Conservation (phyloP, 768 basidiomycete species). For the Lenzites betulinus region DNA sequence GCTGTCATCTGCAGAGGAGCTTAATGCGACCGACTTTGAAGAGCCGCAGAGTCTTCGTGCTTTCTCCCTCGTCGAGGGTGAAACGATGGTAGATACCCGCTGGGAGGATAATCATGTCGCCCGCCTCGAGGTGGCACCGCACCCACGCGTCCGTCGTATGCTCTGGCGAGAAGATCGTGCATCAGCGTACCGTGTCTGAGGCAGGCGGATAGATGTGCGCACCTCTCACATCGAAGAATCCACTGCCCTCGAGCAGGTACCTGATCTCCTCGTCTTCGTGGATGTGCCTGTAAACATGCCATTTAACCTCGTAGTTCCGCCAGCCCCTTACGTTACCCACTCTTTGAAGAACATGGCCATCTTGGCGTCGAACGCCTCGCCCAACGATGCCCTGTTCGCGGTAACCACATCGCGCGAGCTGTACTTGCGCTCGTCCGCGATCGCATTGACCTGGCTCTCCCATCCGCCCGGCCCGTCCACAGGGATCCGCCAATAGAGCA, state of each 20-base stretch:
- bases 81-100: conserved; percentile 95
- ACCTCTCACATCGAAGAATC: conserved; percentile 93
- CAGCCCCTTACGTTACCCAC: conserved; percentile 43
- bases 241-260: conserved; percentile 83
- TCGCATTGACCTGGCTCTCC: conserved; percentile 54
- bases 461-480: conserved; percentile 49
- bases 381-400: conserved; percentile 76
- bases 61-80: conserved; percentile 77
- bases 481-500: conserved; percentile 69
- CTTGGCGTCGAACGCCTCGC: conserved; percentile 80
- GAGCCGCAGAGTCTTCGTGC: conserved; percentile 75
- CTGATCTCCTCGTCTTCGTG: conserved; percentile 97
- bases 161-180: conserved; percentile 43
- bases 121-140: conserved; percentile 69
- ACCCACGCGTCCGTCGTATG: conserved; percentile 76
- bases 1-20: not conserved
- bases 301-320: not conserved
- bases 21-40: conserved; percentile 62
- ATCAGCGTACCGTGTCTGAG: not conserved
- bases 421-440: conserved; percentile 73
- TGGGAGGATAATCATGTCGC: conserved; percentile 86
- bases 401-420: conserved; percentile 84
- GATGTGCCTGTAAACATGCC: conserved; percentile 62
- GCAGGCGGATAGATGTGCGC: conserved; percentile 23
- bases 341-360: conserved; percentile 84